Evolutionary conservation across 1,139 yeast species (phyloP).

Genomic region (Candida sp.): DNA sequence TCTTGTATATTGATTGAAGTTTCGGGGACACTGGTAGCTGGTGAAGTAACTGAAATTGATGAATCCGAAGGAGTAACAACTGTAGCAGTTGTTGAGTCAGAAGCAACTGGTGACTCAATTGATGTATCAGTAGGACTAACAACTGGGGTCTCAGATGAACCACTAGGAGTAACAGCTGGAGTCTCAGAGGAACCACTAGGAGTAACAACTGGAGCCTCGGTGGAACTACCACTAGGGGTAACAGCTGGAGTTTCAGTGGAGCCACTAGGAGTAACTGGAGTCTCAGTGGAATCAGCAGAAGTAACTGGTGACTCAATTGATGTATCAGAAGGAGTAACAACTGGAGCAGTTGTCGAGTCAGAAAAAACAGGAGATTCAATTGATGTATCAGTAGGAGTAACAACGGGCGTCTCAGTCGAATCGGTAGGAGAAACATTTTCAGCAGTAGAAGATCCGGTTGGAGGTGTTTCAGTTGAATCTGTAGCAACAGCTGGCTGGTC

Average conservation of each 20-base stretch:
- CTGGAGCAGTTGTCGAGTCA: background rate
- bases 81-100: constrained; percentile 1
- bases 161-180: background rate
- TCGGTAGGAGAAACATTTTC: background rate
- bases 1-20: background rate
- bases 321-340: background rate
- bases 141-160: background rate
- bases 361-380: background rate
- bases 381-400: background rate
- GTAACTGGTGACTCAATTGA: background rate
- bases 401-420: background rate
- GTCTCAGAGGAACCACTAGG: background rate
- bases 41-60: background rate
- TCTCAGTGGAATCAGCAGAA: no score
- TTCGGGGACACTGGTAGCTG: constrained; percentile 1
- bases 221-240: background rate
- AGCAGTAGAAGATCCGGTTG: background rate
- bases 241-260: background rate
- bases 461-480: background rate
- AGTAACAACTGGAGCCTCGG: background rate
- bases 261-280: background rate
- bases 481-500: constrained; percentile 1
- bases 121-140: background rate
- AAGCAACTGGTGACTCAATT: no score
- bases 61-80: background rate